Base-by-base conservation (phyloP, 306 rosid species). In the Cicer chorassanicum region DNA sequence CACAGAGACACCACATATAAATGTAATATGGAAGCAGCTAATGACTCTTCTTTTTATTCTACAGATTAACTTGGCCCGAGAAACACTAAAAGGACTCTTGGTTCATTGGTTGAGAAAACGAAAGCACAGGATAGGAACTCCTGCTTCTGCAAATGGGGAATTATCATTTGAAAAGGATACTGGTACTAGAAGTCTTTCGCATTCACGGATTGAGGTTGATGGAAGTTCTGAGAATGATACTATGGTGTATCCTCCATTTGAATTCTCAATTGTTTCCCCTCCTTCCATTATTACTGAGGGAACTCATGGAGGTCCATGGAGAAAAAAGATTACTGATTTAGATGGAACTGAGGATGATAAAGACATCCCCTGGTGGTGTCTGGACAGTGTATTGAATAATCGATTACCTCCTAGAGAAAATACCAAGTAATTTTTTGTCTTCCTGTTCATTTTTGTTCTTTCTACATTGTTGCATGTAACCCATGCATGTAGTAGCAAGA, bases 241-340 rank as follows among this genome's bases (percentile, higher is more conserved):
- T 40, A 68, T 85, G 86, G 92, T 95, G 69, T 90, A 90, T 86
- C 97, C 97, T 64, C 99, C 99, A 11, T 95, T 95, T 73, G 92
- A 92, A 79, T 95, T 95, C 88, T 89, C 99, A 74, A 80, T 79
- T 21, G 81, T 68, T 50, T 90, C 95, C 66, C 88, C 96, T 79
- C 98, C 99, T 78, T 95, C 99, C 75, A 82, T 95, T 73, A 83
- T 95, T 67, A 90, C 98, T 1, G 99, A 95, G 92, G 98, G 99
- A 68, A 81, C 89, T 55, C 90, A 86, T 40, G 99, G 99, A 75
- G 99, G 97, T 60, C 98, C 93, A 1, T 95, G 99, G 99, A 90
- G 99, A 40, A 92, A 89, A 85, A 89, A 86, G 79, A 88, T 90
- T 78, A 92, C 96, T 48, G 92, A 89, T 74, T 85, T 95, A 63